Base-by-base conservation (phyloP, 2,329 filamentous ascomycete genomes). In the Domatiomyces catenatus region DNA sequence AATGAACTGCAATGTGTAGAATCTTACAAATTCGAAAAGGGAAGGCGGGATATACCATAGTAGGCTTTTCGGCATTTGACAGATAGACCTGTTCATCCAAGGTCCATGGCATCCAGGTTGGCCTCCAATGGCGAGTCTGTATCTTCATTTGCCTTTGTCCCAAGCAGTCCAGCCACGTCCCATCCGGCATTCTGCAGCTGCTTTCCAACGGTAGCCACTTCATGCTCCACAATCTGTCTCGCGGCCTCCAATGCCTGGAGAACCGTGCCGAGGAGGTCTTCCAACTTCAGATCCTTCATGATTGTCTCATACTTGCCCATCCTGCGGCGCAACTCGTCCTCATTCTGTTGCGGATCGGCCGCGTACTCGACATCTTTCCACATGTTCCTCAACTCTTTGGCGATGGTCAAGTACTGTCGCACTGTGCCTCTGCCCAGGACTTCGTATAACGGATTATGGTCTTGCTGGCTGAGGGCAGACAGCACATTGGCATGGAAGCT, bases 401-500 rank as follows among this genome's bases (percentile, higher is more conserved):
- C 83, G 49, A 76, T 69, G 48, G 72, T 71, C 3, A 87, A 69
- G 49, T 81, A 76, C n/a, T 69, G 66, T 8, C 73, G 69, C 4
- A 80, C 77, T 2, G 75, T 70, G 0, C 75, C 75, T 0, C 53
- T 57, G 0, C 81, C 81, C 1, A 86, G 64, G 0, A 74, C 70
- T 0, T 54, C 60, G 46, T 79, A 69, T 0, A 86, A 67, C 0
- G 80, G 80, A 44, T 77, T 80, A 0, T 63, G 63, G 5, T 69
- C 63, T 42, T 53, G 46, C n/a, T 75, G 68, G 46, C 80, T 75
- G 0, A 86, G 69, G 0, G 80, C 75, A 15, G 71, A 68, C 1
- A 87, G 69, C 1, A 86, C 80, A 59, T 85, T 84, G 32, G 81
- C 80, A 55, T 87, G 83, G 60, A 81, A 86, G 0, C 69, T 72